These are phyloP conservation scores for Rhodamnia rubescens DNA, from an alignment of 345 rosid genomes.

Conservation along the genomic window DNA sequence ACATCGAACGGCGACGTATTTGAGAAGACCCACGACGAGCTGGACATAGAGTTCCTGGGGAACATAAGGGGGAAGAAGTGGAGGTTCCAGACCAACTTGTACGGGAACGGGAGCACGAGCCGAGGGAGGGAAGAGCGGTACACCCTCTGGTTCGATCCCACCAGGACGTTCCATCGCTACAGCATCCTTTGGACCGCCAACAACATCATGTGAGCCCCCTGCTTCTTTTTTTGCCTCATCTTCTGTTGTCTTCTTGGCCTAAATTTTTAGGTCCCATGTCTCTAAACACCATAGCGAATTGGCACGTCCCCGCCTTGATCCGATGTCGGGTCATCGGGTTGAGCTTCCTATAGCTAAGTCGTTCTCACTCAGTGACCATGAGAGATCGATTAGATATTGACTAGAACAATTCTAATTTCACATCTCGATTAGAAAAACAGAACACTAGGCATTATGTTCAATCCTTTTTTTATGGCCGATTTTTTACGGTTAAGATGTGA, in stretches of 20 bases:
- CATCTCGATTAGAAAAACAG: not conserved
- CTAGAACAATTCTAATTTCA: not conserved
- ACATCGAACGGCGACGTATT: constrained; percentile 81
- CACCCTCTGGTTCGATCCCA: constrained; percentile 88
- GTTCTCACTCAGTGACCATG: not conserved
- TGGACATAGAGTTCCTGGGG: constrained; percentile 93
- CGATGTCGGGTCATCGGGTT: not conserved
- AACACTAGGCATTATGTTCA: not conserved
- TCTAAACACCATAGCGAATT: not conserved
- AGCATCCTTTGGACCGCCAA: constrained; percentile 79
- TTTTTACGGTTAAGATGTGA: not conserved
- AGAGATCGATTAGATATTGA: not conserved
- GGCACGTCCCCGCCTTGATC: not conserved
- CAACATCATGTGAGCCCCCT: constrained; percentile 55
- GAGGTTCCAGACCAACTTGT: constrained; percentile 90
- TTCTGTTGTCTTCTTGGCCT: not conserved
- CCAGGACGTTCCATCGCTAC: constrained; percentile 71
- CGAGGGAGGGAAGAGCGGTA: constrained; percentile 95
- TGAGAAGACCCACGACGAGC: constrained; percentile 74
- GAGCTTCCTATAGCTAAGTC: not conserved
- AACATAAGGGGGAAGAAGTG: constrained; percentile 76
- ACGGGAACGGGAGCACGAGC: constrained; percentile 81
- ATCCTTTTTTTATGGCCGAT: not conserved
- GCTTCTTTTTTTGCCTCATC: not conserved
- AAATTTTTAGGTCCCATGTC: not conserved